These are phyloP conservation scores for Secale cereale DNA, from an alignment of 176 grass and related monocot species.

Conservation along the genomic window DNA sequence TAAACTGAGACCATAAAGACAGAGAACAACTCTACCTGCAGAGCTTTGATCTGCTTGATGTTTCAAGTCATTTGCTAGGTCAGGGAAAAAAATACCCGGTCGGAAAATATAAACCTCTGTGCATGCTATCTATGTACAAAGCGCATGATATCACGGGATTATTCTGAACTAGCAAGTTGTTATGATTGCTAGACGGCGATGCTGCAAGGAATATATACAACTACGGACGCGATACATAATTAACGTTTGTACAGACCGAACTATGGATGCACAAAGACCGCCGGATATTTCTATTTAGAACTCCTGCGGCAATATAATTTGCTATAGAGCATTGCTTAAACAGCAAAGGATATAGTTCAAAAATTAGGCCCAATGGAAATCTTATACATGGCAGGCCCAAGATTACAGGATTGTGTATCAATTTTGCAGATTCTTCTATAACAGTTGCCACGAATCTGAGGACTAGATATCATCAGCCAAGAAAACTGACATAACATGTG, in stretches of 20 bases:
- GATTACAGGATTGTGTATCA: neutral
- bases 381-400: constrained; percentile 59
- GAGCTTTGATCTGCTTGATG: neutral
- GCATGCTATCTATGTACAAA: neutral
- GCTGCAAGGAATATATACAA: neutral
- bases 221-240: too few relatives aligned
- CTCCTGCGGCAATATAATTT: neutral
- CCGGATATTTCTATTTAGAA: neutral
- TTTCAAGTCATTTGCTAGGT: neutral
- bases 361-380: constrained; percentile 58
- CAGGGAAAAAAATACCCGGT: neutral
- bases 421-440: neutral
- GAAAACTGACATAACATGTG: constrained; percentile 47
- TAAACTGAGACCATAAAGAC: too few relatives aligned
- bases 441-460: neutral
- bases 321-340: constrained; percentile 5
- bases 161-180: neutral
- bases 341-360: constrained; percentile 81
- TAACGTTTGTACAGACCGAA: too few relatives aligned
- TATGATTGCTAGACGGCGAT: neutral
- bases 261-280: neutral
- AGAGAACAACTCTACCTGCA: neutral
- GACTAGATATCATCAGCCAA: neutral
- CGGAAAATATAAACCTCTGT: neutral
- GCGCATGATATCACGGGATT: neutral